phyloP scores from a whole-genome alignment of 306 rosid genomes.

The Cicer bijugum region DNA sequence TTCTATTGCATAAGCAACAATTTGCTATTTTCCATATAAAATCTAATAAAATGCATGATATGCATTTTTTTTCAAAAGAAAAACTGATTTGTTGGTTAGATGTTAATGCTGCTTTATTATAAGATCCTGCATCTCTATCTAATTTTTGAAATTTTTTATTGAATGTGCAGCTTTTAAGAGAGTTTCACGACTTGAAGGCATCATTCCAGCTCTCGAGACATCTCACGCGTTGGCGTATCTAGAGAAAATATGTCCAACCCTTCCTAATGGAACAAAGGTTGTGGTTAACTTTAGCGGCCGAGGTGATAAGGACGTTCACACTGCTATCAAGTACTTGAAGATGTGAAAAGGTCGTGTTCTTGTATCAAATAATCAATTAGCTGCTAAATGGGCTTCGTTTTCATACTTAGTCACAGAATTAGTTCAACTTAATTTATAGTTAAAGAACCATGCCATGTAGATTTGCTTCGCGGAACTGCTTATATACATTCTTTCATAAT shows the following conservation, averaged over 20 bases:
- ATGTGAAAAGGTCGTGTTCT: conserved; percentile 49
- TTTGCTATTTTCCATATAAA: conserved; percentile 10
- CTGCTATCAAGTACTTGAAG: conserved; percentile 84
- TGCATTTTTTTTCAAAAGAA: too few relatives aligned
- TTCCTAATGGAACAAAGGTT: conserved; percentile 73
- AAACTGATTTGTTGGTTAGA: background rate
- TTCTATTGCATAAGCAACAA: background rate
- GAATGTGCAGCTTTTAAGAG: conserved; percentile 75
- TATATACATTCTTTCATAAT: conserved; percentile 2
- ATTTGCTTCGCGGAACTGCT: conserved; percentile 13
- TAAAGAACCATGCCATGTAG: background rate
- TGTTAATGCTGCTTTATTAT: conserved; percentile 34
- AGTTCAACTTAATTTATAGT: conserved; percentile 35
- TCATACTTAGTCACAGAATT: conserved; percentile 18
- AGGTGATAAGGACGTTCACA: conserved; percentile 96
- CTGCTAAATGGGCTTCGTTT: conserved; percentile 39
- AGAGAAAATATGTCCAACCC: conserved; percentile 82
- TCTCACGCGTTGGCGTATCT: conserved; percentile 93
- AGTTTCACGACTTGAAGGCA: conserved; percentile 86
- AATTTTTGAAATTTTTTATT: background rate
- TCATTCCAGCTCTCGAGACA: conserved; percentile 95
- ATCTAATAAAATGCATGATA: background rate
- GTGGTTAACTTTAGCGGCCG: conserved; percentile 92
- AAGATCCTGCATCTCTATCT: conserved; percentile 10
- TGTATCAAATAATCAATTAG: conserved; percentile 14